Percentiles rank a stretch among this genome's conserved stretches.
Evolutionary conservation across 1,284 basidiomycete genomes (phyloP).

Genomic region (Tilletia setariae): DNA sequence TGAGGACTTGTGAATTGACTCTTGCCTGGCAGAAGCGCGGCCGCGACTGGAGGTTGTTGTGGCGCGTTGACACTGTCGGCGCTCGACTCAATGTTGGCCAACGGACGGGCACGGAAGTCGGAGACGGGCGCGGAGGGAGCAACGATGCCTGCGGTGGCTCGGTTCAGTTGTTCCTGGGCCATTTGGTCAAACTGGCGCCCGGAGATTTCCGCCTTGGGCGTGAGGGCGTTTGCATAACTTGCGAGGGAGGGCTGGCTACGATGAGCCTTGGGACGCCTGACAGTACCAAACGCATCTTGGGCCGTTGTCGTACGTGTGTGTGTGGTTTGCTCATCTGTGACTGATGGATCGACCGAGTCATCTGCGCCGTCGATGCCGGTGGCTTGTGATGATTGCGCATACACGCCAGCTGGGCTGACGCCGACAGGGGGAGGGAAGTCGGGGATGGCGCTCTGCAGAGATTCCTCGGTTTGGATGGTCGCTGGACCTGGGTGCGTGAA

Average conservation of each 20-base stretch:
- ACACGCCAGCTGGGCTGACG: not conserved
- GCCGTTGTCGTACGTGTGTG: too few species aligned
- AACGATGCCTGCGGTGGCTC: constrained; percentile 18
- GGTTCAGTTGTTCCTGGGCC: not conserved
- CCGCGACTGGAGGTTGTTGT: constrained; percentile 16
- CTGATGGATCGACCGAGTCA: not conserved
- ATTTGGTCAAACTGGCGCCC: not conserved
- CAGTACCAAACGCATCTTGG: not conserved
- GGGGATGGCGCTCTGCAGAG: constrained; percentile 9
- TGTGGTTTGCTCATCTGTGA: not conserved
- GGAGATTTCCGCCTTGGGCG: not conserved
- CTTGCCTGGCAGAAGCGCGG: constrained; percentile 14
- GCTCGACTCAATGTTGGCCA: not conserved
- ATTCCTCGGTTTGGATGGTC: constrained; percentile 4
- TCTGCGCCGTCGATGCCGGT: not conserved
- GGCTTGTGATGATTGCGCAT: not conserved
- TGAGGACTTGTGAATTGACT: not conserved
- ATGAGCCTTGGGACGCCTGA: not conserved
- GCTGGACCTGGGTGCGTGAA: not conserved
- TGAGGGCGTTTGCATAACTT: not conserved
- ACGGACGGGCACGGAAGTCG: constrained; percentile 8
- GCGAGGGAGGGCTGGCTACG: constrained; percentile 1
- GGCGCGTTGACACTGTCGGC: not conserved
- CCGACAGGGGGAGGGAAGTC: constrained; percentile 13
- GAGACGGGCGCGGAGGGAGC: not conserved